Conservation (phyloP, 2,329 filamentous ascomycete genomes). For the Fusarium nodosum region DNA sequence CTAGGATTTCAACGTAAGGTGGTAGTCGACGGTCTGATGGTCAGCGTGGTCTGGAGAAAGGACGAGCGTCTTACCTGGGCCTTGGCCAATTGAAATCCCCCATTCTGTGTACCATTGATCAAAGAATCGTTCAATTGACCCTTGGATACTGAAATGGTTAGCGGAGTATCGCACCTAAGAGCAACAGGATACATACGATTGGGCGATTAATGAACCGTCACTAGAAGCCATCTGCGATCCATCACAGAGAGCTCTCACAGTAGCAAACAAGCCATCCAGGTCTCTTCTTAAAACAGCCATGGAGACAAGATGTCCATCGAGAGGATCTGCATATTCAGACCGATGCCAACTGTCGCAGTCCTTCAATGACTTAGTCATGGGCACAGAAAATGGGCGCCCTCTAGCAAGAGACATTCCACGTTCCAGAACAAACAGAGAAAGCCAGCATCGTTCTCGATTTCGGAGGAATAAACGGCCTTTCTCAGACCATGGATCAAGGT, state of each 20-base stretch:
- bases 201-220: slow-evolving; percentile 66
- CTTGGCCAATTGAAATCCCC: slow-evolving; percentile 68
- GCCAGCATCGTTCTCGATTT: slow-evolving; percentile 76
- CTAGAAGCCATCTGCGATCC: slow-evolving; percentile 63
- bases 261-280: slow-evolving; percentile 69
- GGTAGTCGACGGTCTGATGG: slow-evolving; percentile 68
- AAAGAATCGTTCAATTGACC: slow-evolving; percentile 75
- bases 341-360: slow-evolving; percentile 78
- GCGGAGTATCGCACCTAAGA: background rate
- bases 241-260: slow-evolving; percentile 72
- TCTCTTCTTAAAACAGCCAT: slow-evolving; percentile 78
- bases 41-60: background rate
- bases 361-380: slow-evolving; percentile 74
- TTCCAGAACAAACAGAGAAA: slow-evolving; percentile 79
- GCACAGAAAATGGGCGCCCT: slow-evolving; percentile 76
- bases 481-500: slow-evolving; percentile 72
- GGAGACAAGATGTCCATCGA: slow-evolving; percentile 78
- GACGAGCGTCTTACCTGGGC: slow-evolving; percentile 57
- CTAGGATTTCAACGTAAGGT: slow-evolving; percentile 80
- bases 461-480: slow-evolving; percentile 72
- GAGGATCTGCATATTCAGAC: slow-evolving; percentile 72
- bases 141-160: slow-evolving; percentile 62
- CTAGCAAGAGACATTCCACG: slow-evolving; percentile 78
- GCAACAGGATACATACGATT: slow-evolving; percentile 57
- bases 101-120: slow-evolving; percentile 74